Evolutionary conservation across 306 rosid genomes (phyloP), one percentile per base, ranked within the genome.

Genomic region (Vicia faba): DNA sequence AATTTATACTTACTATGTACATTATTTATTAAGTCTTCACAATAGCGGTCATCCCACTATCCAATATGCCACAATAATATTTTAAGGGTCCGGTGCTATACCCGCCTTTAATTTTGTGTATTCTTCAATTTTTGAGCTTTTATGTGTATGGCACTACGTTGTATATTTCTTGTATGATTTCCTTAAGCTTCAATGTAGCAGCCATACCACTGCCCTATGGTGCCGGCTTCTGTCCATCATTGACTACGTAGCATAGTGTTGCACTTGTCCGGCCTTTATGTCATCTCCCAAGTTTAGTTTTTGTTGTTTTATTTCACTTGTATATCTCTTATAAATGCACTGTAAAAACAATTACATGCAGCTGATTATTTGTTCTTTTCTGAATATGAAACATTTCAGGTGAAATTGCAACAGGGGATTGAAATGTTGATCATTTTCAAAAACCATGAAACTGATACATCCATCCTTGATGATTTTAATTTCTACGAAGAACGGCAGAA

Each of bases 401-500:
- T 87, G 64, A 85, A 87, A 62, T 70, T 83, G 75, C 89, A 77
- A 74, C 93, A 87, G 48, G 96, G 96, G 44, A 78, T 80, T 71
- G 96, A 87, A 84, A 85, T 89, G 81, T 67, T 89, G 79, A 80
- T 69, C 59, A 89, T 89, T 73, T 89, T 87, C 68, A 89, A 87
- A 80, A 87, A 76, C 57, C 81, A 83, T 72, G 93, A 87, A 77
- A 83, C 89, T 12, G 91, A 85, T 20, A 72, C 77, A 75, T 89
- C 96, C 15, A 89, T 89, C 69, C 78, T 89, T 46, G 93, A 89
- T 69, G 96, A 89, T 80, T 89, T 89, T 70, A 93, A 85, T 36
- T 89, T 81, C 77, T 89, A 87, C 29, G 96, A 89, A 81, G 89
- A 89, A 60, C 79, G 96, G 60, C 93, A 89, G 82, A 89, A 87